phyloP scores from a whole-genome alignment of 2,329 filamentous ascomycete species.

The Thermoascus crustaceus region DNA sequence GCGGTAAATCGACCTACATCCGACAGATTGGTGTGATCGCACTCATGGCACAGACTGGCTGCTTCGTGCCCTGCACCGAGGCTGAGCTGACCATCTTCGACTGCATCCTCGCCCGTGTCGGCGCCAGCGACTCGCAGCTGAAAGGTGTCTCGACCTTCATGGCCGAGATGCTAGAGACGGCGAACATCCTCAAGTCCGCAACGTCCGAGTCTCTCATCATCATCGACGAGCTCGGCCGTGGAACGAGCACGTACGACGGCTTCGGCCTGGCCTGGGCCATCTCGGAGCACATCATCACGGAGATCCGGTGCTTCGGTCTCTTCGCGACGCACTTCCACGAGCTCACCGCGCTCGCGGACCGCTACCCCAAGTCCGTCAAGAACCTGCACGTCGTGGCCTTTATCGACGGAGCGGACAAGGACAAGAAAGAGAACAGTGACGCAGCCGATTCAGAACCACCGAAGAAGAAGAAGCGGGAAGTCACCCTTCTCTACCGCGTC shows the following conservation, averaged over 20 bases:
- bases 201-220: constrained; percentile 95
- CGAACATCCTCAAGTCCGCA: constrained; percentile 95
- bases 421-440: constrained; percentile 38
- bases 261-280: constrained; percentile 99
- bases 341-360: constrained; percentile 80
- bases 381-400: constrained; percentile 96
- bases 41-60: constrained; percentile 92
- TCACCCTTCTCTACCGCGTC: constrained; percentile 94
- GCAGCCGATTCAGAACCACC: background rate
- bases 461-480: constrained; percentile 61
- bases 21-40: constrained; percentile 95
- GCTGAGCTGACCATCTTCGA: constrained; percentile 95
- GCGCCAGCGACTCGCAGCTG: constrained; percentile 90
- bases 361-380: constrained; percentile 69
- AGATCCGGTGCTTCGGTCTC: constrained; percentile 88
- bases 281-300: constrained; percentile 90
- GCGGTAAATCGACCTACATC: constrained; percentile 97
- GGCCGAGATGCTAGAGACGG: constrained; percentile 98
- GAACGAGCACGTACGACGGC: constrained; percentile 95
- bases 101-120: constrained; percentile 90
- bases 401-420: constrained; percentile 52
- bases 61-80: constrained; percentile 85
- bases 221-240: constrained; percentile 93
- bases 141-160: constrained; percentile 99
- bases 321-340: constrained; percentile 99